Evolutionary conservation across 1,284 basidiomycete species (phyloP).

Genomic region (Heterobasidion annosum): DNA sequence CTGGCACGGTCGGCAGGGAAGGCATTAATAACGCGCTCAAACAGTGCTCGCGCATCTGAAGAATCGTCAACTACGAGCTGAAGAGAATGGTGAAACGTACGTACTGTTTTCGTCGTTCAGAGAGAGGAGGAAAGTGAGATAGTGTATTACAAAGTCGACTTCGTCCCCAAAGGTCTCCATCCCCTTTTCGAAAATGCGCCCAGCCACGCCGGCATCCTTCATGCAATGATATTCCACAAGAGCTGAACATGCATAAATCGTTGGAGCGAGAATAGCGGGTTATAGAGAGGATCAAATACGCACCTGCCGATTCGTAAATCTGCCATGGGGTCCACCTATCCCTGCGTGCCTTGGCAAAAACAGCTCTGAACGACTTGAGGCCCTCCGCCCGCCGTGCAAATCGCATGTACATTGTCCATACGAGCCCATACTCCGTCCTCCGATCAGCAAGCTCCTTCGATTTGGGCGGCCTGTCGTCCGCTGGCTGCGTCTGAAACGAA

Average conservation of each 20-base stretch:
- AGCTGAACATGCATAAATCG: constrained; percentile 35
- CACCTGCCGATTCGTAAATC: constrained; percentile 88
- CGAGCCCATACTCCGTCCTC: constrained; percentile 59
- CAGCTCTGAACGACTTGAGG: constrained; percentile 64
- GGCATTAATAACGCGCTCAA: constrained; percentile 79
- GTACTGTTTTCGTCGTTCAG: constrained; percentile 94
- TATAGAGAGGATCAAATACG: constrained; percentile 41
- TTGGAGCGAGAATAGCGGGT: too few species aligned
- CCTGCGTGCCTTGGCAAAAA: constrained; percentile 83
- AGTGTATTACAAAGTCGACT: constrained; percentile 80
- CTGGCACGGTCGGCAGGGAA: constrained; percentile 78
- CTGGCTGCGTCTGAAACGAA: constrained; percentile 29
- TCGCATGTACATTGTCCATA: constrained; percentile 87
- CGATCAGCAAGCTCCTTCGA: constrained; percentile 50
- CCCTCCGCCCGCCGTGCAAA: constrained; percentile 85
- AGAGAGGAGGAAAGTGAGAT: constrained; percentile 88
- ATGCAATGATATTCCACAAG: constrained; percentile 95
- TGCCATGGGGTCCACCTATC: constrained; percentile 88
- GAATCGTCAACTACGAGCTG: neutral
- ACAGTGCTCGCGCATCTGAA: constrained; percentile 89
- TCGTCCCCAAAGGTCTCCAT: constrained; percentile 80
- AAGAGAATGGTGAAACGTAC: constrained; percentile 19
- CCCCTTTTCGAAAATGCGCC: constrained; percentile 93
- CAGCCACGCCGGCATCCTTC: constrained; percentile 79
- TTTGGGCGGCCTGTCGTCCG: constrained; percentile 38